Conservation (phyloP, 257 asterid species). For the Penstemon eatonii region DNA sequence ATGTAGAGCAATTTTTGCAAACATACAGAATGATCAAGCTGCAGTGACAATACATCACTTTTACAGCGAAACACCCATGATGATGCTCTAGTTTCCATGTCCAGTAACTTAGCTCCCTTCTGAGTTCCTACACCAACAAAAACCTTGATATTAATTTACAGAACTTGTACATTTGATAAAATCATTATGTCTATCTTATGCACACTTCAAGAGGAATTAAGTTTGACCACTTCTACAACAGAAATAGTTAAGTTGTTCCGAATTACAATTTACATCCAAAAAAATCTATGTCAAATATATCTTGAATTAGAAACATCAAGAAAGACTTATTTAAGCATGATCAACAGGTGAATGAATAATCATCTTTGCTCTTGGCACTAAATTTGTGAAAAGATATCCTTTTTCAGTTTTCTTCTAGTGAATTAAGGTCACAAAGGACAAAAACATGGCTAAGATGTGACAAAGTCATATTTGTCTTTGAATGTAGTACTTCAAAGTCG, state of each 20-base stretch:
- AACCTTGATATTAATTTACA: slow-evolving; percentile 15
- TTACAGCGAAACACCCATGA: slow-evolving; percentile 61
- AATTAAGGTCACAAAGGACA: background rate
- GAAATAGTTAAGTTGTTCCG: background rate
- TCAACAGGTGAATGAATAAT: background rate
- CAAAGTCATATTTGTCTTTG: background rate
- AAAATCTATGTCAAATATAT: background rate
- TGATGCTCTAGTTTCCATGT: slow-evolving; percentile 59
- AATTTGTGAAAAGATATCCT: slow-evolving; percentile 4
- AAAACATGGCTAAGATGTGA: slow-evolving; percentile 4
- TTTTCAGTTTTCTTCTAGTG: background rate
- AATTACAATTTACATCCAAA: slow-evolving; percentile 8
- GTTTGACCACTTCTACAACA: background rate
- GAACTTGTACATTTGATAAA: slow-evolving; percentile 9
- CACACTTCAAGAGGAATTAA: slow-evolving; percentile 10
- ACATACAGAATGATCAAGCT: slow-evolving; percentile 61
- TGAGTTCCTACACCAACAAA: slow-evolving; percentile 61
- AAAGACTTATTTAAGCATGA: slow-evolving; percentile 9
- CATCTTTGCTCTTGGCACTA: background rate
- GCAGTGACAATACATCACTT: slow-evolving; percentile 77
- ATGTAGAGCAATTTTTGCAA: slow-evolving; percentile 11
- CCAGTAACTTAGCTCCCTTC: slow-evolving; percentile 69
- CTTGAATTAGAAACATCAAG: slow-evolving; percentile 14
- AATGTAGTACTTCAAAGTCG: slow-evolving; percentile 13
- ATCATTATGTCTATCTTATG: slow-evolving; percentile 9